These are phyloP conservation scores for Cornus suecica DNA, from an alignment of 148 eudicot genomes.

Conservation along the genomic window DNA sequence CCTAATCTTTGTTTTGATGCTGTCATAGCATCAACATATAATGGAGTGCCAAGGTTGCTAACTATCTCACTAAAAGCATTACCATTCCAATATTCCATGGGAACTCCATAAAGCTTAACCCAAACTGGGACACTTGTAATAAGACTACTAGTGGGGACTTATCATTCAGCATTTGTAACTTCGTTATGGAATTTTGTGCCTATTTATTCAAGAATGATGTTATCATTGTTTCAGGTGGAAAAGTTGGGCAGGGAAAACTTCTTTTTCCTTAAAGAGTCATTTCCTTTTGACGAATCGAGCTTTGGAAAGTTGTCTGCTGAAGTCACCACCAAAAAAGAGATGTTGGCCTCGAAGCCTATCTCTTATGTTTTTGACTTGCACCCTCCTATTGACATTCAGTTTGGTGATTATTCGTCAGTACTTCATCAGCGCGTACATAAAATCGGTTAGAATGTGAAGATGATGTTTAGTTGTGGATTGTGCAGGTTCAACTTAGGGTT, in stretches of 20 bases:
- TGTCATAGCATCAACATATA: too few species aligned
- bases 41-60: too few species aligned
- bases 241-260: constrained; percentile 70
- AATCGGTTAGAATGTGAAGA: neutral
- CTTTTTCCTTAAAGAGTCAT: constrained; percentile 69
- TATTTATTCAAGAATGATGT: constrained; percentile 11
- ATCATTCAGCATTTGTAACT: neutral
- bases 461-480: neutral
- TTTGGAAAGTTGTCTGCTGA: constrained; percentile 58
- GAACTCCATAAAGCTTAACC: too few species aligned
- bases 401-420: constrained; percentile 28
- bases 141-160: neutral
- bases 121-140: too few species aligned
- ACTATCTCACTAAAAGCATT: too few species aligned
- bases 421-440: constrained; percentile 18
- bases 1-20: too few species aligned
- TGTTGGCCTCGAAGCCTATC: constrained; percentile 52
- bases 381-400: constrained; percentile 44
- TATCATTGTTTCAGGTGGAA: constrained; percentile 59
- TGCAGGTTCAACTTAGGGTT: neutral
- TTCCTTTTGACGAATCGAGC: constrained; percentile 65
- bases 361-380: constrained; percentile 61
- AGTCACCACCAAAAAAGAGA: constrained; percentile 39
- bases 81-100: too few species aligned
- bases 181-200: neutral